These are phyloP conservation scores for Cerrena zonata DNA, from an alignment of 1,284 basidiomycete genomes.

Conservation along the genomic window DNA sequence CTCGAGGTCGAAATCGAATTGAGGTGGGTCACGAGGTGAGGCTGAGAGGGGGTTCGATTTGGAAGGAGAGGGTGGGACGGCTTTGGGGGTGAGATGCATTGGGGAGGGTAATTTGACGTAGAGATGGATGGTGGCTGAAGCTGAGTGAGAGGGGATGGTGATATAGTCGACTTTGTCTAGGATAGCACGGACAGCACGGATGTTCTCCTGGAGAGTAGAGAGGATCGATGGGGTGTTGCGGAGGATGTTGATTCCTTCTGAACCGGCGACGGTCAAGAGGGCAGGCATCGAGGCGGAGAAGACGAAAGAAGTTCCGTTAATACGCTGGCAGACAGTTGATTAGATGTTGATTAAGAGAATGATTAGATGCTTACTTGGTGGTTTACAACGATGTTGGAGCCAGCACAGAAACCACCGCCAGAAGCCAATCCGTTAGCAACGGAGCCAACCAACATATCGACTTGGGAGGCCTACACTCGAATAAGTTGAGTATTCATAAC, in stretches of 20 bases:
- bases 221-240: constrained; percentile 72
- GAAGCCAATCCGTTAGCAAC: constrained; percentile 82
- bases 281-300: constrained; percentile 95
- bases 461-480: constrained; percentile 53
- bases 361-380: constrained; percentile 61
- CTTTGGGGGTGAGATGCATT: constrained; percentile 32
- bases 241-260: constrained; percentile 78
- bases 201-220: constrained; percentile 74
- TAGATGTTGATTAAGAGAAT: constrained; percentile 2
- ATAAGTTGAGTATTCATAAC: neutral
- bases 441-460: constrained; percentile 82
- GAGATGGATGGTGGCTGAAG: constrained; percentile 86
- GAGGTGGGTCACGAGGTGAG: constrained; percentile 36
- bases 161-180: constrained; percentile 80
- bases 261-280: constrained; percentile 81
- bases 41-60: constrained; percentile 18
- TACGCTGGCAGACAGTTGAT: constrained; percentile 56
- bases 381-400: constrained; percentile 75
- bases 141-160: constrained; percentile 78
- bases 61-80: constrained; percentile 27
- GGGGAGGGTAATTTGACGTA: constrained; percentile 42
- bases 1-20: constrained; percentile 64
- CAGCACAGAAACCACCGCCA: constrained; percentile 93
- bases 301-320: constrained; percentile 93
- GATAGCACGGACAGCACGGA: constrained; percentile 66